These are phyloP conservation scores for Talaromyces pinophilus DNA, from an alignment of 2,329 filamentous ascomycete genomes.

Conservation along the genomic window DNA sequence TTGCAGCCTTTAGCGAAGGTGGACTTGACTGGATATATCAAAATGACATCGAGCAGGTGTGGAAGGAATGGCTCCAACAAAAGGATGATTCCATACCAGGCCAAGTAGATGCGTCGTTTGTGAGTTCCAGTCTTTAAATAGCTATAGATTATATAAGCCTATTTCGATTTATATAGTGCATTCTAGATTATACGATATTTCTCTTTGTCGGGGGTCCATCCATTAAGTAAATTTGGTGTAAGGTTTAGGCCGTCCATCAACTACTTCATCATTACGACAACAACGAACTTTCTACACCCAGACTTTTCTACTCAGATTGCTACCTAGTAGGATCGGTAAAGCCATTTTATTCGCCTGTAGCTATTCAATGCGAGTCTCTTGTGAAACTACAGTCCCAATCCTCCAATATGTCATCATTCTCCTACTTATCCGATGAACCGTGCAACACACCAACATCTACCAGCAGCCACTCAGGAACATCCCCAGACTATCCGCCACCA, in stretches of 20 bases:
- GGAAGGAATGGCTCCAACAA: slow-evolving; percentile 28
- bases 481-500: neutral
- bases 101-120: neutral
- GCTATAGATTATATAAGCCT: neutral
- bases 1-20: slow-evolving; percentile 33
- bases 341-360: neutral
- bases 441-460: neutral
- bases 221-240: neutral
- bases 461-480: neutral
- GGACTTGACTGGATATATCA: slow-evolving; percentile 44
- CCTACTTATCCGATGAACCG: neutral
- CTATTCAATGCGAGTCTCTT: too few species aligned
- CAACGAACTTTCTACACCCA: neutral
- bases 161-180: neutral
- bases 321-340: neutral
- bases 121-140: slow-evolving; percentile 1
- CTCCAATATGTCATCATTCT: neutral
- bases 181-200: neutral
- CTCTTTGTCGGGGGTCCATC: neutral
- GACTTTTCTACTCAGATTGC: neutral
- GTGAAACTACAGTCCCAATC: neutral
- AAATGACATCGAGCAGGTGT: slow-evolving; percentile 43
- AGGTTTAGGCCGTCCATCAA: neutral
- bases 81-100: neutral
- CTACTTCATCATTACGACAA: neutral